These are phyloP conservation scores for Lasiosphaeria miniovina DNA, from an alignment of 495 filamentous ascomycete genomes.

Conservation along the genomic window DNA sequence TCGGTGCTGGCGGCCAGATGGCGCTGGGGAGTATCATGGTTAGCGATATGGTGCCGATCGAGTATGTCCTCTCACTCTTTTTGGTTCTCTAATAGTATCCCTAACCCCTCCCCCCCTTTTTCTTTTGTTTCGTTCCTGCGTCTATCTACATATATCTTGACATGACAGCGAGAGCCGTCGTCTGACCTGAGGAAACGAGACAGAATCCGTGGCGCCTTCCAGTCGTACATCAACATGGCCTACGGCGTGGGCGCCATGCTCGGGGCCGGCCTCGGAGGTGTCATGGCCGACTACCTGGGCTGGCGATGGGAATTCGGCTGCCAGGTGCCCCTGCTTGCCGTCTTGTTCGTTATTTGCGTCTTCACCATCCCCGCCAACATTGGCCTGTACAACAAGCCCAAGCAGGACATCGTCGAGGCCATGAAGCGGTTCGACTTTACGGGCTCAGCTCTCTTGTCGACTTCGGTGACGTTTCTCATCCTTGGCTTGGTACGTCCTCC, in stretches of 20 bases:
- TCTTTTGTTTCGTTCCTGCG: neutral
- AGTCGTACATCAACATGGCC: slow-evolving; percentile 72
- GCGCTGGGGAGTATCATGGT: slow-evolving; percentile 70
- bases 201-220: slow-evolving; percentile 62
- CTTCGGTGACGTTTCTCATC: slow-evolving; percentile 63
- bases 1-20: slow-evolving; percentile 72
- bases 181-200: neutral
- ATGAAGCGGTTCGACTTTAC: slow-evolving; percentile 65
- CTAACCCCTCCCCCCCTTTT: too few species aligned
- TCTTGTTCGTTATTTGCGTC: slow-evolving; percentile 55
- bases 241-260: slow-evolving; percentile 60
- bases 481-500: slow-evolving; percentile 56
- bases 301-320: slow-evolving; percentile 69
- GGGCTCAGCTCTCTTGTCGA: slow-evolving; percentile 64
- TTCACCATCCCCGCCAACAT: slow-evolving; percentile 59
- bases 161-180: neutral
- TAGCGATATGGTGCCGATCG: slow-evolving; percentile 72
- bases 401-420: slow-evolving; percentile 51
- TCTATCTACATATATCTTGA: neutral
- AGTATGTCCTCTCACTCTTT: slow-evolving; percentile 41
- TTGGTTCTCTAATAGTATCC: neutral
- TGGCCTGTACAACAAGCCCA: slow-evolving; percentile 52
- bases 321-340: slow-evolving; percentile 62
- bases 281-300: slow-evolving; percentile 68
- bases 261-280: slow-evolving; percentile 70